These are phyloP conservation scores for Pichia manshurica DNA, from an alignment of 805 yeast genomes.

Conservation along the genomic window DNA sequence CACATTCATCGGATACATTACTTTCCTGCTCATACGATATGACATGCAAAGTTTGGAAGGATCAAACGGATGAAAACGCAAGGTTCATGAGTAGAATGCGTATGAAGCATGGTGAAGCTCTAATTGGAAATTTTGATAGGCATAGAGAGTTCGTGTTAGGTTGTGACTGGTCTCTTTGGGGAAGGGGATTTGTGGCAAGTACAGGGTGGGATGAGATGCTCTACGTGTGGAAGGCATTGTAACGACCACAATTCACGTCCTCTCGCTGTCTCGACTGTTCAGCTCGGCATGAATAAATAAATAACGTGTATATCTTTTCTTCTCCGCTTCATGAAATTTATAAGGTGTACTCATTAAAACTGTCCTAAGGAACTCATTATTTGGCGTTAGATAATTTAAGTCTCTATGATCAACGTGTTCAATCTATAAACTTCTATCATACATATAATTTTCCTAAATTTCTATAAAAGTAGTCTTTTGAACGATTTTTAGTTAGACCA, in stretches of 20 bases:
- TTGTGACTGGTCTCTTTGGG: conserved; percentile 96
- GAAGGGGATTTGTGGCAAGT: conserved; percentile 90
- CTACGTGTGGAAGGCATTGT: conserved; percentile 73
- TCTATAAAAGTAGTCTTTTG: too few species aligned
- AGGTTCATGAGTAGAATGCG: conserved; percentile 42
- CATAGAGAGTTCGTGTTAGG: conserved; percentile 91
- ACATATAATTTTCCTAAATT: too few species aligned
- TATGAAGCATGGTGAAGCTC: conserved; percentile 43
- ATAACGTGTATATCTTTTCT: neutral
- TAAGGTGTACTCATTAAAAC: too few species aligned
- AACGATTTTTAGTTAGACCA: conserved; percentile 1
- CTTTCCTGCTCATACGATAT: conserved; percentile 84
- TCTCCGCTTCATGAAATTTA: too few species aligned
- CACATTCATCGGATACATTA: conserved; percentile 68
- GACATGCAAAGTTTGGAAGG: conserved; percentile 86
- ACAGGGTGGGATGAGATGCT: conserved; percentile 97
- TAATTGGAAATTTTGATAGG: conserved; percentile 50
- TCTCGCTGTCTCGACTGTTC: too few species aligned
- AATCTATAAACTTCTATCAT: too few species aligned
- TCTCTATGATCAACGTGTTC: too few species aligned
- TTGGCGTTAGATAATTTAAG: too few species aligned
- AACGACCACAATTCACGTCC: neutral
- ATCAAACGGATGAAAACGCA: conserved; percentile 55
- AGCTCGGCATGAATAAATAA: too few species aligned
- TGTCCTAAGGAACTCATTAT: too few species aligned